phyloP scores from a whole-genome alignment of 352 stramenopile genomes.

The Peronosclerospora sorghi region DNA sequence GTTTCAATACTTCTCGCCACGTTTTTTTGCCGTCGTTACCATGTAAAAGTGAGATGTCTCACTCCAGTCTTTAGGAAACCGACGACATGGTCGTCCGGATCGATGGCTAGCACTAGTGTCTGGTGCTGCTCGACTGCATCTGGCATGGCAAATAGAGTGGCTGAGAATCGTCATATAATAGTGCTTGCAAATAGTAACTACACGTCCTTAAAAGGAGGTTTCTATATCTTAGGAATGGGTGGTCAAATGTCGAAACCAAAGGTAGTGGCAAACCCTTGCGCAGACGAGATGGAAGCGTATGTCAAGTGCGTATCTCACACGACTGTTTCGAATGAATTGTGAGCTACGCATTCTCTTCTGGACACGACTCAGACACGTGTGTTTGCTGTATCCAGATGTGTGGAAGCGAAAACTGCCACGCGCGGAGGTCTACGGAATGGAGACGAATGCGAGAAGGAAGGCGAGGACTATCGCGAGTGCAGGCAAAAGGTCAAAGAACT shows the following conservation, averaged over 20 bases:
- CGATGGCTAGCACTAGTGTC: conserved; percentile 26
- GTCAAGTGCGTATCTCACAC: conserved; percentile 47
- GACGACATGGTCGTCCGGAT: conserved; percentile 13
- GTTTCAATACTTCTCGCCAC: too few species aligned
- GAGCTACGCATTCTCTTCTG: not conserved
- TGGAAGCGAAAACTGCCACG: conserved; percentile 44
- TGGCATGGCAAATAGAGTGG: conserved; percentile 24
- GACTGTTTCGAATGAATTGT: not conserved
- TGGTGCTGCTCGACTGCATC: conserved; percentile 25
- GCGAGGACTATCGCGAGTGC: conserved; percentile 54
- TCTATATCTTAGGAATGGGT: conserved; percentile 32
- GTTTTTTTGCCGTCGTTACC: conserved; percentile 25
- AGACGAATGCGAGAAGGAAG: conserved; percentile 57
- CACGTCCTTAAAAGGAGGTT: too few species aligned
- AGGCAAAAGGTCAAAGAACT: conserved; percentile 33
- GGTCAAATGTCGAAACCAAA: conserved; percentile 44
- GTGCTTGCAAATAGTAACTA: too few species aligned
- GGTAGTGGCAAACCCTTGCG: conserved; percentile 33
- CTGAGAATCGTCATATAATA: too few species aligned
- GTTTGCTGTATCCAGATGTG: conserved; percentile 25
- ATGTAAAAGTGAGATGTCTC: conserved; percentile 76
- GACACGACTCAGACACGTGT: conserved; percentile 11
- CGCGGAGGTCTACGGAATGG: conserved; percentile 55
- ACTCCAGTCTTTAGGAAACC: conserved; percentile 54
- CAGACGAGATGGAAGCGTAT: conserved; percentile 50